Evolutionary conservation across 495 filamentous ascomycete species (phyloP).

Genomic region (Xanthoparmelia taractica): DNA sequence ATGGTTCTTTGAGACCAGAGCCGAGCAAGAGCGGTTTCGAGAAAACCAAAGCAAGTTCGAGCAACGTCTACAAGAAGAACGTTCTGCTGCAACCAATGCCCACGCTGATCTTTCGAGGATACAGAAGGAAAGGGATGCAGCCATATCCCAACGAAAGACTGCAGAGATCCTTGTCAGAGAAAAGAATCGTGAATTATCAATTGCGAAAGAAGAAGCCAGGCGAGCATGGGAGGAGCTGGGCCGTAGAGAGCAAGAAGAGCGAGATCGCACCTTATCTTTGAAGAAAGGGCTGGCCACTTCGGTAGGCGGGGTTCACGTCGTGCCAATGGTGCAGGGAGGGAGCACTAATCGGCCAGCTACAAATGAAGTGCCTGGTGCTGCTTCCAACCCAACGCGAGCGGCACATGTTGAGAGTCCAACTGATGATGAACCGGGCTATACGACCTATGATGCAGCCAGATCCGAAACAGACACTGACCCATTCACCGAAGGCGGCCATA

Average conservation of each 20-base stretch:
- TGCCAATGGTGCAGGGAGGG: conserved; percentile 77
- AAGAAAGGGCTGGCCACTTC: conserved; percentile 81
- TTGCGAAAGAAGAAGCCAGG: conserved; percentile 92
- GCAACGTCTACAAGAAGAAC: conserved; percentile 61
- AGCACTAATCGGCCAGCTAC: conserved; percentile 45
- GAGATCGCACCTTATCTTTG: conserved; percentile 79
- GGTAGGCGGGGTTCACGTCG: conserved; percentile 92
- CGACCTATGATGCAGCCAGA: conserved; percentile 34
- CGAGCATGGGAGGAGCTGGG: conserved; percentile 97
- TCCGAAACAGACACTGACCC: conserved; percentile 50
- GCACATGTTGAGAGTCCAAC: conserved; percentile 26
- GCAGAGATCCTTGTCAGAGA: conserved; percentile 54
- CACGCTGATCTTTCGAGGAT: conserved; percentile 54
- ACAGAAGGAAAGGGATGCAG: conserved; percentile 57
- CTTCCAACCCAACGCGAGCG: conserved; percentile 27
- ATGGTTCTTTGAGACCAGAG: conserved; percentile 93
- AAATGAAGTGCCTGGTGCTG: conserved; percentile 38
- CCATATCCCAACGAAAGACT: conserved; percentile 38
- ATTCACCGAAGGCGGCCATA: conserved; percentile 42
- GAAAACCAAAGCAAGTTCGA: conserved; percentile 81
- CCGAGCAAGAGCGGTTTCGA: conserved; percentile 75
- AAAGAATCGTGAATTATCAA: conserved; percentile 82
- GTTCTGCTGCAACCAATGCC: conserved; percentile 58
- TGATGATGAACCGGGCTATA: conserved; percentile 39
- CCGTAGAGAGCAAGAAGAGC: conserved; percentile 85